Base-by-base conservation (phyloP, 108 stramenopile genomes). In the Skeletonema tropicum region DNA sequence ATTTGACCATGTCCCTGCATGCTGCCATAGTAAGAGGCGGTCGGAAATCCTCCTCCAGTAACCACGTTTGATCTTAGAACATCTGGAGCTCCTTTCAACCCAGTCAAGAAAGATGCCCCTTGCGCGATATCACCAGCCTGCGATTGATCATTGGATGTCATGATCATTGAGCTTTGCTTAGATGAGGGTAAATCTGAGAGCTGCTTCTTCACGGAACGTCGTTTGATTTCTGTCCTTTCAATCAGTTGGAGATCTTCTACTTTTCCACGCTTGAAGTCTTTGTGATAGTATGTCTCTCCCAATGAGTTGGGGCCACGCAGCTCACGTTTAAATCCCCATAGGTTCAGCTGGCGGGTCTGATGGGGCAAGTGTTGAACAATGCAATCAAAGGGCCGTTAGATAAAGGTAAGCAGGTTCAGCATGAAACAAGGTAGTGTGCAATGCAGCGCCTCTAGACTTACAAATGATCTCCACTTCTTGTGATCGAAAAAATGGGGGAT, bases 381-480 rank as follows among this genome's bases (percentile, higher is more conserved):
- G 38, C 38, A 39, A 39, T 39, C 52, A 55, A 11, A 39, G 38
- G 38, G 38, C 11, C 6, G 10, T 39, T 11, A 12, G 38, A 39
- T 12, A 10, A 11, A 39, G 10, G 11, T 39, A 35, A 6, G 38
- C 38, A 39, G 38, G 38, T 12, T 39, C 10, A 39, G 38, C 38
- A 39, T 39, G 38, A 39, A 39, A 11, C 11, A 39, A 39, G 9
- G 38, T 1, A 39, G 38, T 10, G 10, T 10, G 11, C 11, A 10
- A 35, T 35, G 10, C 38, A 39, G 17, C 52, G 21, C 2, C 14
- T 23, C n/a, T 55, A 55, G 9, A 55, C 52, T 55, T 55, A 55
- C 52, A 10, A 55, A 55, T 23, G 52, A 55, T 55, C 52, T 25
- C 52, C 52, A 55, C 52, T 55, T 55, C 52, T 55, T 55, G 21